Evolutionary conservation across 192 early-diverging fungal genomes (phyloP).

Genomic region (Chytriomyces hyalinus): DNA sequence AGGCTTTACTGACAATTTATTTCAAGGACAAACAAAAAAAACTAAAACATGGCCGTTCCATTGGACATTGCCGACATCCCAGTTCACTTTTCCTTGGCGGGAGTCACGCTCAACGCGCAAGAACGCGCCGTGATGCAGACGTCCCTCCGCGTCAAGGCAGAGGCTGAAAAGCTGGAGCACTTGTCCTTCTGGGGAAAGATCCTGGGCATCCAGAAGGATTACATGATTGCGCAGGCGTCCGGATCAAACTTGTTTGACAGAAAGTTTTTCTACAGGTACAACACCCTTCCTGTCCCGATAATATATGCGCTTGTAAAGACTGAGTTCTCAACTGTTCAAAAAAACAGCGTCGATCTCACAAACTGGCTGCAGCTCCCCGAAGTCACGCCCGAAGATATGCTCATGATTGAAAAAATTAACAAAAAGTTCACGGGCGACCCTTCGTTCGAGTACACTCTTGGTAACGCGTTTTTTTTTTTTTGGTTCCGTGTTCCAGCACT

Average conservation of each 20-base stretch:
- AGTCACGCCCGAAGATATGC: constrained; percentile 49
- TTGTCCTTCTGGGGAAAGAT: constrained; percentile 64
- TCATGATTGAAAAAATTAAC: constrained; percentile 42
- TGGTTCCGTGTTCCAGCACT: not conserved
- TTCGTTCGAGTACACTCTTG: constrained; percentile 51
- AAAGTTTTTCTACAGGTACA: constrained; percentile 62
- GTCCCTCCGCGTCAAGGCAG: constrained; percentile 55
- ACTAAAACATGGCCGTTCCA: no score
- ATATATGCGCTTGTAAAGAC: not conserved
- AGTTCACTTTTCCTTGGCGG: constrained; percentile 51
- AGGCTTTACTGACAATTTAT: no score
- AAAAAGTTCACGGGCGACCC: constrained; percentile 60
- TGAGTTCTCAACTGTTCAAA: not conserved
- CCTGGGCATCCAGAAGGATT: constrained; percentile 59
- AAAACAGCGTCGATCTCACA: constrained; percentile 51
- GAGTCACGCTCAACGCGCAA: constrained; percentile 61
- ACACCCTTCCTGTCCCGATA: not conserved
- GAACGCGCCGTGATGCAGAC: constrained; percentile 52
- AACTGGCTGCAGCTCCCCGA: constrained; percentile 63
- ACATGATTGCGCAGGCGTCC: constrained; percentile 56
- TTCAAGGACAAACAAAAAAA: no score
- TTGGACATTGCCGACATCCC: constrained; percentile 44
- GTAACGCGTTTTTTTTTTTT: constrained; percentile 19
- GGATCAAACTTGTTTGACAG: constrained; percentile 48
- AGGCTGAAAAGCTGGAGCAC: constrained; percentile 57